Conservation (phyloP, 2,329 filamentous ascomycete species). For the Aspergillus sp. region DNA sequence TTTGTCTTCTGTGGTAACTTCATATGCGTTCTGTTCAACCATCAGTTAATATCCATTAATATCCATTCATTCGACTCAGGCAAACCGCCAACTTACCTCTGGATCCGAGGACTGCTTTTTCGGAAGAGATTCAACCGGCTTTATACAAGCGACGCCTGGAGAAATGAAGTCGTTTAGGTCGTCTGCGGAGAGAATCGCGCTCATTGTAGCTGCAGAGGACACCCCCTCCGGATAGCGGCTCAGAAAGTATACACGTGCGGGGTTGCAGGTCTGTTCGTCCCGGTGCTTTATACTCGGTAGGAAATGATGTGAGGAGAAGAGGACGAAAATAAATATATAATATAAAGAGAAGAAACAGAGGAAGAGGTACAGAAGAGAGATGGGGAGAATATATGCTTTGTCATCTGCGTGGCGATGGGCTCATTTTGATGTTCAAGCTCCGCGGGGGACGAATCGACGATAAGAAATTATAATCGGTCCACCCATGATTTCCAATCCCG, state of each 20-base stretch:
- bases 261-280: background rate
- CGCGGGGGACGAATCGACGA: constrained; percentile 7
- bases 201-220: constrained; percentile 62
- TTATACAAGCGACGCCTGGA: constrained; percentile 96
- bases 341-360: background rate
- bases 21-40: constrained; percentile 59
- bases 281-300: background rate
- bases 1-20: constrained; percentile 92
- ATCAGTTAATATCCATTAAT: constrained; percentile 25
- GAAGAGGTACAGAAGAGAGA: constrained; percentile 12
- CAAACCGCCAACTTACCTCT: constrained; percentile 37
- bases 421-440: constrained; percentile 8
- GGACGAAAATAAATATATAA: background rate
- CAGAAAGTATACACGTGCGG: background rate
- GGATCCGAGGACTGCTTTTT: constrained; percentile 52
- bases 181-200: constrained; percentile 93
- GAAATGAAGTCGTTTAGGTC: constrained; percentile 99
- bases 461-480: constrained; percentile 9
- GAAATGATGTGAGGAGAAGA: background rate
- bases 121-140: constrained; percentile 90
- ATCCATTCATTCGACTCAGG: constrained; percentile 8
- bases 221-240: background rate
- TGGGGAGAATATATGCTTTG: constrained; percentile 28
- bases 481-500: constrained; percentile 5
- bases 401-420: constrained; percentile 31